Conservation (phyloP, 805 yeast genomes). For the Candida taoyuanica region DNA sequence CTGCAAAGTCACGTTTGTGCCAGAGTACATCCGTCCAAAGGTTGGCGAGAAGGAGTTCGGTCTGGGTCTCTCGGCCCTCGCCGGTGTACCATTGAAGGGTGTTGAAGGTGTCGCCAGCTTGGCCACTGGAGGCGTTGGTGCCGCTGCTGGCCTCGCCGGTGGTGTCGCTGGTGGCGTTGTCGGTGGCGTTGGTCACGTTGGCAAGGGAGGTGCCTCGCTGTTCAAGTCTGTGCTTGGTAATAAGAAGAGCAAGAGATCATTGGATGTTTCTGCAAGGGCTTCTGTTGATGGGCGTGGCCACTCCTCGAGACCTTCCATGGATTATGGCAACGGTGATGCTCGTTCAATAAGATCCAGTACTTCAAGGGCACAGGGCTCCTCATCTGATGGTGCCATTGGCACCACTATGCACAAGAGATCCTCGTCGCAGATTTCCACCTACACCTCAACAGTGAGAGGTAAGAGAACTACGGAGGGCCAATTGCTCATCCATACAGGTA, state of each 20-base stretch:
- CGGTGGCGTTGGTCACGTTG: constrained; percentile 46
- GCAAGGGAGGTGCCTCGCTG: constrained; percentile 39
- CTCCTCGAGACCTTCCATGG: constrained; percentile 8
- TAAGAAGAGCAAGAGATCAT: constrained; percentile 26
- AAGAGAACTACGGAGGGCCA: constrained; percentile 38
- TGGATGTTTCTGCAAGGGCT: too few relatives aligned
- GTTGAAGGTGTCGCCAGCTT: constrained; percentile 38
- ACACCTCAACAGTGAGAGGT: constrained; percentile 17
- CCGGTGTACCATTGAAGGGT: constrained; percentile 45
- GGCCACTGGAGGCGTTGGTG: constrained; percentile 39
- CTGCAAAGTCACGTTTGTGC: constrained; percentile 50
- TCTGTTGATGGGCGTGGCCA: constrained; percentile 8
- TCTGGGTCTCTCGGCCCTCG: constrained; percentile 34
- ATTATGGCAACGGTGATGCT: constrained; percentile 4
- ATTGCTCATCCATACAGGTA: constrained; percentile 45
- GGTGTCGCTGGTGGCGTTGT: constrained; percentile 40
- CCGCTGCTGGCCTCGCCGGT: constrained; percentile 34
- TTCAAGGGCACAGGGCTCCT: constrained; percentile 2
- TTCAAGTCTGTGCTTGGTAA: constrained; percentile 32
- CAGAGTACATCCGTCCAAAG: constrained; percentile 65
- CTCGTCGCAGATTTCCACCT: constrained; percentile 22
- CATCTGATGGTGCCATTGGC: constrained; percentile 7
- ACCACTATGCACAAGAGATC: constrained; percentile 17
- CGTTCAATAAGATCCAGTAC: constrained; percentile 7
- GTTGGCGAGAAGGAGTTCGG: constrained; percentile 41